Evolutionary conservation across 2,329 filamentous ascomycete genomes (phyloP).

Genomic region (Claviceps sp.): DNA sequence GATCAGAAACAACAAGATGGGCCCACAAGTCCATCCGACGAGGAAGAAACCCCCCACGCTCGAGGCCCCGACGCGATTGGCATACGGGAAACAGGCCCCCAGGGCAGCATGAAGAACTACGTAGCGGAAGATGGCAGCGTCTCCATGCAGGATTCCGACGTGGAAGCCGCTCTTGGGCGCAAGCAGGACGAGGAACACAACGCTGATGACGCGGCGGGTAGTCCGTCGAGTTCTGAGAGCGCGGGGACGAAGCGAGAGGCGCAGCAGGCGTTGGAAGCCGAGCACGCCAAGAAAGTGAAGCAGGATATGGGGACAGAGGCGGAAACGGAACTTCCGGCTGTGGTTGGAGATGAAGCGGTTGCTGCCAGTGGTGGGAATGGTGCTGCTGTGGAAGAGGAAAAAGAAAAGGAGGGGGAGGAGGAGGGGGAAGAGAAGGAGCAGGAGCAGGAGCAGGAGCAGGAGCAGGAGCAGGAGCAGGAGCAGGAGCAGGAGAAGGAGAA

Average conservation of each 20-base stretch:
- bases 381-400: background rate
- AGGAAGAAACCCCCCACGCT: conserved; percentile 61
- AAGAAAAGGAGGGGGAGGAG: background rate
- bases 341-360: background rate
- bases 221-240: conserved; percentile 18
- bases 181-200: conserved; percentile 20
- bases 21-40: conserved; percentile 28
- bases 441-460: too few relatives aligned
- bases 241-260: conserved; percentile 42
- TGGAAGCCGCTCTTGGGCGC: conserved; percentile 48
- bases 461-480: too few relatives aligned
- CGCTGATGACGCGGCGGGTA: conserved; percentile 11
- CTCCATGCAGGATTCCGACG: conserved; percentile 42
- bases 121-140: conserved; percentile 26
- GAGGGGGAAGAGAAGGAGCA: background rate
- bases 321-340: background rate
- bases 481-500: too few relatives aligned
- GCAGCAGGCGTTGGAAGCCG: conserved; percentile 30
- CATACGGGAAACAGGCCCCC: conserved; percentile 73
- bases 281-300: conserved; percentile 35
- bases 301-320: conserved; percentile 17
- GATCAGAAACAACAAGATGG: conserved; percentile 13
- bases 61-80: conserved; percentile 77
- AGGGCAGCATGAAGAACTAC: conserved; percentile 30
- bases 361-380: background rate